A percentile compares a stretch with the other conserved stretches of the same genome.
phyloP scores from a whole-genome alignment of 257 asterid genomes.

The Craterostigma plantagineum region DNA sequence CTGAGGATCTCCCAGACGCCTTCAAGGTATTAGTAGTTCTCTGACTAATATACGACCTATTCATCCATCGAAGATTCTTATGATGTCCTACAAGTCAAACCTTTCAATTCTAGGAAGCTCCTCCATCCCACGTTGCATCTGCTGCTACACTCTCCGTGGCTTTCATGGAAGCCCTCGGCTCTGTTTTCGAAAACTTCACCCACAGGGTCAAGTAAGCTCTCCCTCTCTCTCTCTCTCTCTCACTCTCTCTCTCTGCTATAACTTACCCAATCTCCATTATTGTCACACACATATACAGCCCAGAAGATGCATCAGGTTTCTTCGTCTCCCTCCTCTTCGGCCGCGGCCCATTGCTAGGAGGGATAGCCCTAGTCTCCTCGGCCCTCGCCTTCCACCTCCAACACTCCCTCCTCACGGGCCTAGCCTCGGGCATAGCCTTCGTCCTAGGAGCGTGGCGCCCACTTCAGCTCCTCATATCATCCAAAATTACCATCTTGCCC shows the following conservation, averaged over 20 bases:
- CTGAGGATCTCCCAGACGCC: slow-evolving; percentile 94
- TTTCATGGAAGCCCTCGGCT: slow-evolving; percentile 82
- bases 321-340: slow-evolving; percentile 81
- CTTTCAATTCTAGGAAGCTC: slow-evolving; percentile 41
- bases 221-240: slow-evolving; percentile 1
- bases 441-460: slow-evolving; percentile 93
- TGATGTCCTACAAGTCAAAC: no score
- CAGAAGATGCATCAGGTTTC: slow-evolving; percentile 88
- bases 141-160: slow-evolving; percentile 95
- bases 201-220: slow-evolving; percentile 52
- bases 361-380: slow-evolving; percentile 57
- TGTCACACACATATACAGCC: slow-evolving; percentile 48
- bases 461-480: slow-evolving; percentile 52
- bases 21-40: slow-evolving; percentile 48
- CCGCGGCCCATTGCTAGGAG: slow-evolving; percentile 85
- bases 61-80: no score
- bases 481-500: slow-evolving; percentile 51
- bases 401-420: slow-evolving; percentile 85
- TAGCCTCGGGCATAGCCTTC: slow-evolving; percentile 84
- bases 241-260: slow-evolving; percentile 1
- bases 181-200: slow-evolving; percentile 55
- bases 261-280: slow-evolving; percentile 5
- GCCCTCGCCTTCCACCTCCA: slow-evolving; percentile 67
- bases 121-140: slow-evolving; percentile 88
- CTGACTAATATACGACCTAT: no score